Conservation (phyloP, 1,284 basidiomycete species). For the Ganoderma sinense region DNA sequence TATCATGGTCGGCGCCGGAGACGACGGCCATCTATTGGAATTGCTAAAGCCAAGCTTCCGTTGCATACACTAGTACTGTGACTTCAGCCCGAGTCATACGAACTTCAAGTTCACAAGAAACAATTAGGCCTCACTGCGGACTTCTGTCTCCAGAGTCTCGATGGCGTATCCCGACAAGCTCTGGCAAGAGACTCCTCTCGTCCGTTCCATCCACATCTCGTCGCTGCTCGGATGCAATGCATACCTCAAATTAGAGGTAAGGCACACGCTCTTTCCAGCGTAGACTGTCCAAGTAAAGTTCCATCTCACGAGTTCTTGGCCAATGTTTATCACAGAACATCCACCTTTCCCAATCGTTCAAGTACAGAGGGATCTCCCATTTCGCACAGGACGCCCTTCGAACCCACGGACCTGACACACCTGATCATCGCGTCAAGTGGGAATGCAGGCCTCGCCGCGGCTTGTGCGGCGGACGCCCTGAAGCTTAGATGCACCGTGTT, state of each 20-base stretch:
- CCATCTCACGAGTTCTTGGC: background rate
- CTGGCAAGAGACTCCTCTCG: slow-evolving; percentile 69
- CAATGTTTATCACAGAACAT: slow-evolving; percentile 59
- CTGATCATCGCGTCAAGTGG: slow-evolving; percentile 76
- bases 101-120: background rate
- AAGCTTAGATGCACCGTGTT: slow-evolving; percentile 70
- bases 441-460: slow-evolving; percentile 77
- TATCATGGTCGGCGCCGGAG: background rate
- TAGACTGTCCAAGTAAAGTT: background rate
- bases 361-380: slow-evolving; percentile 73
- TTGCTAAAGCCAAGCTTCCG: background rate
- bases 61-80: background rate
- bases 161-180: slow-evolving; percentile 34
- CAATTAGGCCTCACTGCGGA: background rate
- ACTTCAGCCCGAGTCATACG: background rate
- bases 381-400: slow-evolving; percentile 61
- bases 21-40: background rate
- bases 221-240: slow-evolving; percentile 56
- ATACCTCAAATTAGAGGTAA: slow-evolving; percentile 75
- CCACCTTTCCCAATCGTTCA: slow-evolving; percentile 79
- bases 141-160: background rate
- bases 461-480: slow-evolving; percentile 63
- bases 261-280: slow-evolving; percentile 18
- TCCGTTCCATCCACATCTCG: slow-evolving; percentile 65
- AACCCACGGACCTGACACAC: slow-evolving; percentile 61